Conservation (phyloP, 2,329 filamentous ascomycete genomes). For the Bipolaris zeicola region DNA sequence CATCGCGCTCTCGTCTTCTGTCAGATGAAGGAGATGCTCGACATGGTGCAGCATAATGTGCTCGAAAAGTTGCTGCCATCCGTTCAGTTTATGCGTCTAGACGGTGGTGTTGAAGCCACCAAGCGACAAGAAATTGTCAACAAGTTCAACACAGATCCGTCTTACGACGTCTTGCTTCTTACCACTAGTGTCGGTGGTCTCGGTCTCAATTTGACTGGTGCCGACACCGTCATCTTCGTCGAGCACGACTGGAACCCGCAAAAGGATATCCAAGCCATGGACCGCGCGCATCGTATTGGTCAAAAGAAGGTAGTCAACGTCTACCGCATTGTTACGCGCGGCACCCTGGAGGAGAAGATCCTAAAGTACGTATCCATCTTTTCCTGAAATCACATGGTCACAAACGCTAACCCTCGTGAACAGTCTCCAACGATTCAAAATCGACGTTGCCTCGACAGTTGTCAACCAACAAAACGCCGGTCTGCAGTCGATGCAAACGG, state of each 20-base stretch:
- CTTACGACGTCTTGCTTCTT: conserved; percentile 89
- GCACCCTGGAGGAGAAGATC: conserved; percentile 98
- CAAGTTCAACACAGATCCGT: conserved; percentile 96
- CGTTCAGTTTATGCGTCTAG: conserved; percentile 91
- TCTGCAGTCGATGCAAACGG: conserved; percentile 93
- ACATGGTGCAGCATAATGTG: conserved; percentile 96
- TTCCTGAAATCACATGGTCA: conserved; percentile 12
- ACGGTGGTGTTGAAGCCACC: conserved; percentile 89
- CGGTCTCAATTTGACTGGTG: conserved; percentile 92
- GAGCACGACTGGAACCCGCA: conserved; percentile 99
- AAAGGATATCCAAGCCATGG: conserved; percentile 98
- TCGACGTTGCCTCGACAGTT: conserved; percentile 95
- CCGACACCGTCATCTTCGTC: conserved; percentile 98
- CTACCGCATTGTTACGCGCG: conserved; percentile 92
- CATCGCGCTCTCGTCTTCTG: conserved; percentile 97
- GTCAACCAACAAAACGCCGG: conserved; percentile 99
- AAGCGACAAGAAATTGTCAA: conserved; percentile 98
- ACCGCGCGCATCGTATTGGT: conserved; percentile 94
- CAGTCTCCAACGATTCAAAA: conserved; percentile 98
- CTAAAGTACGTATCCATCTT: conserved; percentile 63
- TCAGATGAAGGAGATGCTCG: conserved; percentile 99
- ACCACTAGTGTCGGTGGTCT: conserved; percentile 95
- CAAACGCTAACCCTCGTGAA: background rate
- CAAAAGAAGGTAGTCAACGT: conserved; percentile 99
- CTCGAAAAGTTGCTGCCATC: conserved; percentile 88